Evolutionary conservation across 441 rosid genomes (phyloP).

Genomic region (Gossypium davidsonii): DNA sequence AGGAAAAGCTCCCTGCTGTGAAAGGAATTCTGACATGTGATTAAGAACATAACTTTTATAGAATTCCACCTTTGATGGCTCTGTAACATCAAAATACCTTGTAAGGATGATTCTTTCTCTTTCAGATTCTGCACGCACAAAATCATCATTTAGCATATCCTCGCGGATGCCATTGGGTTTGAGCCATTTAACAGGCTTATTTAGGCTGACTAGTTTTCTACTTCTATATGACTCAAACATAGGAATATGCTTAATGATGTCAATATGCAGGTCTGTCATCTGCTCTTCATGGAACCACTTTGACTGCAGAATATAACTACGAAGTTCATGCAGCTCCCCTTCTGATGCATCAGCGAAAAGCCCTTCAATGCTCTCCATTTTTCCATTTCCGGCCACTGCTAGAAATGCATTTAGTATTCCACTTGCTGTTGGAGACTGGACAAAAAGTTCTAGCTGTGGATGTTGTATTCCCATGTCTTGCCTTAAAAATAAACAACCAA

Average conservation of each 20-base stretch:
- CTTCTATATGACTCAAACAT: constrained; percentile 79
- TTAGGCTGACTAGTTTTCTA: constrained; percentile 68
- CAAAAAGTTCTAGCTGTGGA: constrained; percentile 74
- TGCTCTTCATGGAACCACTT: constrained; percentile 87
- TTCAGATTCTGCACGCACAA: constrained; percentile 85
- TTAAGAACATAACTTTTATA: constrained; percentile 78
- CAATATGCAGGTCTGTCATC: constrained; percentile 59
- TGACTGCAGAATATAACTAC: constrained; percentile 88
- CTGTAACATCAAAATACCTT: constrained; percentile 62
- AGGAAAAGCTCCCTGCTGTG: constrained; percentile 55
- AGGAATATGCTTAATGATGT: constrained; percentile 76
- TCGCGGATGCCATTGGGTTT: constrained; percentile 78
- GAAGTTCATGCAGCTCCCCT: constrained; percentile 85
- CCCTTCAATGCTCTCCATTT: constrained; percentile 45
- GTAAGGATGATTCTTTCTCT: constrained; percentile 68
- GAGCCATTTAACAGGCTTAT: constrained; percentile 71
- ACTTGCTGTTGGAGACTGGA: constrained; percentile 83
- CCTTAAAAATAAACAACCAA: constrained; percentile 84
- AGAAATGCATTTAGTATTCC: constrained; percentile 84
- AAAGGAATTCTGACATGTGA: constrained; percentile 79
- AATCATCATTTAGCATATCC: constrained; percentile 80
- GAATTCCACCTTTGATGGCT: constrained; percentile 76
- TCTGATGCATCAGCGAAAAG: constrained; percentile 68
- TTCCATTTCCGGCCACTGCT: constrained; percentile 52
- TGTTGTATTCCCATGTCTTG: constrained; percentile 66